Percentiles rank a stretch among this genome's conserved stretches.
phyloP scores from a whole-genome alignment of 2,329 filamentous ascomycete genomes.

The Ophiostoma sp. region DNA sequence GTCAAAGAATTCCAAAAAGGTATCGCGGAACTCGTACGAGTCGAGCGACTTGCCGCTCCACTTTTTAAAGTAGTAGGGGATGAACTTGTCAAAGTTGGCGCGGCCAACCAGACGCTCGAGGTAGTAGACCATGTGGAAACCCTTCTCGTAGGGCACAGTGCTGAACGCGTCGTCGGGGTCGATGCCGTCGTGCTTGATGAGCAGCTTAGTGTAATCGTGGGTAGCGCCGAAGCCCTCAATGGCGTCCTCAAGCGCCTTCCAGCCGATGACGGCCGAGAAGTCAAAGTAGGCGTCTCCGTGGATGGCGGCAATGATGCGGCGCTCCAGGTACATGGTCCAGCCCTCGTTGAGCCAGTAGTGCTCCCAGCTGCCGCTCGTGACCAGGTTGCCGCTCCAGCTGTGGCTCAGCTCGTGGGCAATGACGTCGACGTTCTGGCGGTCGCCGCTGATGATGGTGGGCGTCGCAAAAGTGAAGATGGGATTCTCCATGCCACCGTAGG shows the following conservation, averaged over 20 bases:
- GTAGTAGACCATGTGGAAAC: constrained; percentile 89
- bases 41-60: constrained; percentile 87
- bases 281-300: constrained; percentile 85
- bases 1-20: constrained; percentile 81
- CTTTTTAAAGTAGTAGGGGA: constrained; percentile 87
- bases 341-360: constrained; percentile 77
- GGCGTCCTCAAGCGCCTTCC: constrained; percentile 78
- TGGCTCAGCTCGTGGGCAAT: constrained; percentile 82
- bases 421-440: constrained; percentile 89
- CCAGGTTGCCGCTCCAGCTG: constrained; percentile 87
- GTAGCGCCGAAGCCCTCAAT: constrained; percentile 76
- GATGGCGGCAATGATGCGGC: constrained; percentile 72
- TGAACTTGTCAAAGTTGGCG: constrained; percentile 90
- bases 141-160: constrained; percentile 91
- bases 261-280: constrained; percentile 94
- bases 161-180: constrained; percentile 97
- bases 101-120: constrained; percentile 83
- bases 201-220: constrained; percentile 90
- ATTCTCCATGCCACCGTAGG: constrained; percentile 89
- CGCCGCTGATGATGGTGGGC: constrained; percentile 88
- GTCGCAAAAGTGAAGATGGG: constrained; percentile 95
- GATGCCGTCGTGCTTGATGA: constrained; percentile 82
- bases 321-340: constrained; percentile 94
- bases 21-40: constrained; percentile 90
- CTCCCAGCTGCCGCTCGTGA: constrained; percentile 77